Base-by-base conservation (phyloP, 1,284 basidiomycete genomes). In the Microbotryum scabiosae region DNA sequence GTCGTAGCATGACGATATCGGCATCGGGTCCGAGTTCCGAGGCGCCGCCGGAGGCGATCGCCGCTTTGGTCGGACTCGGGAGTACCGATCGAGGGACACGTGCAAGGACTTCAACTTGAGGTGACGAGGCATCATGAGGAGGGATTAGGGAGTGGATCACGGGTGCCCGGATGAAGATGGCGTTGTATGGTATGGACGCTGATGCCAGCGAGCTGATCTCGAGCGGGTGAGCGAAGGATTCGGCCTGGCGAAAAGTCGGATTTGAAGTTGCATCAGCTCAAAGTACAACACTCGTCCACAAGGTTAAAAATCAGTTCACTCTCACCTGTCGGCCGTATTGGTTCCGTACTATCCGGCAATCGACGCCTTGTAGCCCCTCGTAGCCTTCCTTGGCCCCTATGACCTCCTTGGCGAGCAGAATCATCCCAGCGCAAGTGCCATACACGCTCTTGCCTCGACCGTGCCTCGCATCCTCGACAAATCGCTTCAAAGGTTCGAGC, bases 371-470 rank as follows among this genome's bases (percentile, higher is more conserved):
- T 21, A 97, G 79, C 16, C 93, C 79, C 69, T 92, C 87, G 75
- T 92, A 90, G 2, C 90, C 89, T 46, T 88, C 89, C 71, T 84
- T 86, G 78, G 93, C 94, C 0, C 59, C 60, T 45, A 52, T 84
- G 18, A 89, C 81, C 9, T 79, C 76, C 65, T 84, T 79, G 4
- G 89, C 82, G 49, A 97, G 82, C 54, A 97, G 79, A 67, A 98
- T 97, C 68, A 94, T 93, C 21, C 94, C 94, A 0, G 94, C 94
- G 75, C 94, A 98, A 0, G 93, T 97, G 3, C 94, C 94, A 90
- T 91, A 98, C 1, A 93, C 84, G 0, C 90, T 85, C 70, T 85
- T 88, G 0, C 73, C 51, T 1, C 75, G 73, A 76, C 79, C 57
- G 79, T 78, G 3, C 53, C 62, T 65, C 6, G 67, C 65, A 5